Evolutionary conservation across 768 basidiomycete genomes (phyloP), one percentile per base, ranked within the genome.

Genomic region (Leccinellum rugosiceps): DNA sequence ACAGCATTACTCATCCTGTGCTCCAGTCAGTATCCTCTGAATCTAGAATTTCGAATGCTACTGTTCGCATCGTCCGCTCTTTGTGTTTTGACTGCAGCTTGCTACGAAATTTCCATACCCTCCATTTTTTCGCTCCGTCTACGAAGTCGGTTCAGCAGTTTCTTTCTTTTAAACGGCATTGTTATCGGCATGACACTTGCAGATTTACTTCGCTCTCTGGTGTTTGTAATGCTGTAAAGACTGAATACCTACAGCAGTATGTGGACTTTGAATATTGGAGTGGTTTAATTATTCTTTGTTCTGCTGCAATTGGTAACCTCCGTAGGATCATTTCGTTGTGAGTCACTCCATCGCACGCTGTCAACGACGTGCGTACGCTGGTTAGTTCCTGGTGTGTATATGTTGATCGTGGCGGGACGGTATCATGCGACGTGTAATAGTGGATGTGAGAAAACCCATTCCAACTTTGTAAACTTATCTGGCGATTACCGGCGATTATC

Each of bases 21-120:
- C 0, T 43, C 19, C 3, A 72, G 72, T 69, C 56, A 58, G 41
- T 43, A 44, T 67, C 52, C 46, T 63, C 30, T 67, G 67, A 56
- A 56, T n/a, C 23, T 67, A 69, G 57, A 59, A 25, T 44, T 1
- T 11, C 32, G 14, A 19, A 23, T 6, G 13, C 25, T 30, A 14
- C 2, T 3, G n/a, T 32, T 8, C 3, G 50, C 51, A 25, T 51
- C 3, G 28, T 65, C 61, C 70, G 19, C 52, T 72, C 70, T 0
- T 70, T 63, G 34, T 44, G 19, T 53, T 28, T 54, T 57, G 23
- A 53, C 25, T 52, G 41, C 54, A 32, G 9, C 28, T 50, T 50
- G 49, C 53, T 63, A 55, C 57, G 1, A 43, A 21, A 43, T 19
- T 43, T 19, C 55, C 30, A 64, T 66, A 64, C 57, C 66, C 61